Percentiles rank a stretch among this genome's conserved stretches.
Conservation (phyloP, 1,139 yeast genomes). For the Debaryomyces robertsiae region DNA sequence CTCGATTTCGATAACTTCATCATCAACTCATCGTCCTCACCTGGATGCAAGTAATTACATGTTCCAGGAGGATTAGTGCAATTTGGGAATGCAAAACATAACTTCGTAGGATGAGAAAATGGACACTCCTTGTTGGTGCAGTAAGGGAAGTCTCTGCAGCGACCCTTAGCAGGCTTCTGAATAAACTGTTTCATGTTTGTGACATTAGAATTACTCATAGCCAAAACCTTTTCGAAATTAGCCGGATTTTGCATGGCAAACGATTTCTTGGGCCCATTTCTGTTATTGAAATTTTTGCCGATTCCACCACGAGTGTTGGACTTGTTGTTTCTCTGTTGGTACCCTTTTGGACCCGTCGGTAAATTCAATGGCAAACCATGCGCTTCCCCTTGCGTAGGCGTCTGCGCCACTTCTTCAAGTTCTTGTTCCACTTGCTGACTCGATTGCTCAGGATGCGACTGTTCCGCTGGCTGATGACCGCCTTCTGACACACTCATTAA, state of each 20-base stretch:
- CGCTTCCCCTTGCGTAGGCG: conserved; percentile 10
- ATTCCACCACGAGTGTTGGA: conserved; percentile 15
- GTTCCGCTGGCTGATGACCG: conserved; percentile 18
- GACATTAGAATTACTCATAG: conserved; percentile 28
- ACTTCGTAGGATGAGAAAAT: conserved; percentile 77
- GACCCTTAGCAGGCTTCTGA: conserved; percentile 54
- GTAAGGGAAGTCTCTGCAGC: conserved; percentile 80
- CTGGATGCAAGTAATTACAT: conserved; percentile 80
- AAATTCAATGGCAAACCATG: conserved; percentile 12
- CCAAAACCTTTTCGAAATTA: conserved; percentile 46
- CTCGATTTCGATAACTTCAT: conserved; percentile 63
- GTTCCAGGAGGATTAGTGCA: conserved; percentile 83
- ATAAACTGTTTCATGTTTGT: conserved; percentile 28
- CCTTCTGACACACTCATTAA: conserved; percentile 23
- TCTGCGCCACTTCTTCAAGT: conserved; percentile 11
- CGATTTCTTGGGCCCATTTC: conserved; percentile 23
- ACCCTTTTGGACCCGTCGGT: conserved; percentile 25
- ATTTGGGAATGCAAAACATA: conserved; percentile 74
- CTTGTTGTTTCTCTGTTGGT: conserved; percentile 10
- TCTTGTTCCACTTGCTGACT: conserved; percentile 11
- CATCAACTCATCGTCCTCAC: conserved; percentile 74
- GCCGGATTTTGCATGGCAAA: conserved; percentile 40
- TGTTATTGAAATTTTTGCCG: conserved; percentile 11
- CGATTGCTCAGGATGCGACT: conserved; percentile 18
- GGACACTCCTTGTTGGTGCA: conserved; percentile 70